A percentile compares a stretch with the other conserved stretches of the same genome.
These are phyloP conservation scores for Stemphylium beticola DNA, from an alignment of 2,329 filamentous ascomycete genomes.

Conservation along the genomic window DNA sequence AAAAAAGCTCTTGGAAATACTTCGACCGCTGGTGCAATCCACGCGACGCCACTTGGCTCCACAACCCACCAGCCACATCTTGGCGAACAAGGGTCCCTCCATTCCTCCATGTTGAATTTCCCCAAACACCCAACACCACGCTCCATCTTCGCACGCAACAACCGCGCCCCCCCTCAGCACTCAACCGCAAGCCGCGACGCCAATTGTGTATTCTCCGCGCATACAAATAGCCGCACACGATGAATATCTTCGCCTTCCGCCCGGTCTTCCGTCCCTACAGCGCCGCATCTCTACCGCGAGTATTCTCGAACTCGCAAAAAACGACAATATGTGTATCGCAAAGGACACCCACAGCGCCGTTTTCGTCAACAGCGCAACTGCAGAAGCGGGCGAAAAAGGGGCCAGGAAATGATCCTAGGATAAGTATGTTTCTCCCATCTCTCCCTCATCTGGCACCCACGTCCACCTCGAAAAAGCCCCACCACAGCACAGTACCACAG, in stretches of 20 bases:
- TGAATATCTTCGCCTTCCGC: conserved; percentile 37
- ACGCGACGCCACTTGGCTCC: no score
- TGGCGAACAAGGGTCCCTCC: conserved; percentile 3
- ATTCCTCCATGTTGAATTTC: not conserved
- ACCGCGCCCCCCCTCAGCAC: not conserved
- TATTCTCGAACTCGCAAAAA: conserved; percentile 10
- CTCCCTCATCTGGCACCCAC: not conserved
- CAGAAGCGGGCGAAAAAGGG: conserved; percentile 36
- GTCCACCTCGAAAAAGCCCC: no score
- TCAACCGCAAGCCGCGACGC: not conserved
- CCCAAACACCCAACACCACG: not conserved
- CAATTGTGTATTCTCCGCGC: not conserved
- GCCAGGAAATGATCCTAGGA: conserved; percentile 35
- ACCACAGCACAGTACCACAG: no score
- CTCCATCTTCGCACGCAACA: not conserved
- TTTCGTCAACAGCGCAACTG: conserved; percentile 39
- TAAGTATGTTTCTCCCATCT: conserved; percentile 34
- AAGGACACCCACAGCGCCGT: conserved; percentile 25
- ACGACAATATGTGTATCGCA: conserved; percentile 4
- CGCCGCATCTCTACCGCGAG: conserved; percentile 9
- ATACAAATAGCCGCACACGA: conserved; percentile 17
- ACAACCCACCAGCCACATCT: not conserved
- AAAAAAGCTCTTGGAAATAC: no score
- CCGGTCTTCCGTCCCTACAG: conserved; percentile 29
- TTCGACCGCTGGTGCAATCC: no score